These are phyloP conservation scores for Paulownia fortunei DNA, from an alignment of 257 asterid genomes.

Conservation along the genomic window DNA sequence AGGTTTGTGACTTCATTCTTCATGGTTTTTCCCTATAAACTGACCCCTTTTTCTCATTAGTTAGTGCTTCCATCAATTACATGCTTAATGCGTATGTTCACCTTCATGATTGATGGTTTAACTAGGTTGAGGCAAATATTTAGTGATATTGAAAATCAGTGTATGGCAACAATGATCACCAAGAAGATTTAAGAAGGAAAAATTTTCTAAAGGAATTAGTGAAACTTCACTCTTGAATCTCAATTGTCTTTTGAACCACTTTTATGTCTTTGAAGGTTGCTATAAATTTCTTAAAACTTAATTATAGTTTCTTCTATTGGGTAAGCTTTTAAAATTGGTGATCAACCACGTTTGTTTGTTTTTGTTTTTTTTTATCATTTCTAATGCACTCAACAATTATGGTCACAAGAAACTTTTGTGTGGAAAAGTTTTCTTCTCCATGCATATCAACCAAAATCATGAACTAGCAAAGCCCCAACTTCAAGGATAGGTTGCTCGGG, in stretches of 20 bases:
- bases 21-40: not conserved
- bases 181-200: not conserved
- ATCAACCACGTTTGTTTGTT: too few species aligned
- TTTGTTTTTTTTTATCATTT: not conserved
- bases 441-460: not conserved
- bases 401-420: not conserved
- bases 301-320: not conserved
- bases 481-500: not conserved
- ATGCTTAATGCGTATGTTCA: not conserved
- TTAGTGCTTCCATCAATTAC: not conserved
- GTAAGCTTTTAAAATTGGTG: not conserved
- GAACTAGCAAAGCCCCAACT: not conserved
- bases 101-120: not conserved
- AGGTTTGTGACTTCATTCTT: constrained; percentile 55
- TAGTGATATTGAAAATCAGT: not conserved
- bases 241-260: not conserved
- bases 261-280: not conserved
- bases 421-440: not conserved
- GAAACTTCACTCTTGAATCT: not conserved
- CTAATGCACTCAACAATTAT: not conserved
- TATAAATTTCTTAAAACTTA: not conserved
- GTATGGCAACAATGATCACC: constrained; percentile 3
- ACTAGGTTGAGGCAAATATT: not conserved
- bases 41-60: not conserved
- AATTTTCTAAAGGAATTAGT: not conserved